Percentiles rank a stretch among this genome's conserved stretches.
These are phyloP conservation scores for Leccinum pachyderme DNA, from an alignment of 1,284 basidiomycete species.

Conservation along the genomic window DNA sequence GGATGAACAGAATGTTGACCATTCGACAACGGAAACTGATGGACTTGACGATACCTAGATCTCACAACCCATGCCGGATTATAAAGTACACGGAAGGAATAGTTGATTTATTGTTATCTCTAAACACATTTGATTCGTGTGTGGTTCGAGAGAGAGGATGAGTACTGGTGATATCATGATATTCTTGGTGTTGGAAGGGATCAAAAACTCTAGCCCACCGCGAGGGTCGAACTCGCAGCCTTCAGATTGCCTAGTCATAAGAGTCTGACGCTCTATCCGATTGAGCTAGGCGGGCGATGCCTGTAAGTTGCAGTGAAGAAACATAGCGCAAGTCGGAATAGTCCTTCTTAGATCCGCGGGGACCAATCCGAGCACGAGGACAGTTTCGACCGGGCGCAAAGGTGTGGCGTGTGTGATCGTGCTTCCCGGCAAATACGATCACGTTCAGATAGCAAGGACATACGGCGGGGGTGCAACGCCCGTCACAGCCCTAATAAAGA, in stretches of 20 bases:
- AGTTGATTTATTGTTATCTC: slow-evolving; percentile 28
- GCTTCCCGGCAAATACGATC: slow-evolving; percentile 13
- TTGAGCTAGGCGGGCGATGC: slow-evolving; percentile 74
- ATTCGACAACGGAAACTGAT: slow-evolving; percentile 18
- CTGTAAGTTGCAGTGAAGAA: not conserved
- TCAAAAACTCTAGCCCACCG: slow-evolving; percentile 56
- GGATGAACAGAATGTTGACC: slow-evolving; percentile 45
- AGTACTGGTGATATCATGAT: not conserved
- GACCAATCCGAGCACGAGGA: slow-evolving; percentile 6
- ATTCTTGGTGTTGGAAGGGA: not conserved
- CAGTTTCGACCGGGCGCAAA: slow-evolving; percentile 22
- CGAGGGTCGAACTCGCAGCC: slow-evolving; percentile 91
- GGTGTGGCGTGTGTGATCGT: slow-evolving; percentile 22
- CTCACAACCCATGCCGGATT: slow-evolving; percentile 2
- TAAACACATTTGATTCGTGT: not conserved
- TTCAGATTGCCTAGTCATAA: slow-evolving; percentile 59
- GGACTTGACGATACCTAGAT: slow-evolving; percentile 21
- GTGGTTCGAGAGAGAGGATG: not conserved
- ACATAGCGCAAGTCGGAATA: not conserved
- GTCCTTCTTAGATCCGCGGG: not conserved
- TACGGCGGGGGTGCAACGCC: slow-evolving; percentile 17
- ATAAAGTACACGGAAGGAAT: slow-evolving; percentile 13
- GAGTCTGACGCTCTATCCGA: slow-evolving; percentile 86
- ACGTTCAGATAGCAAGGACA: not conserved
- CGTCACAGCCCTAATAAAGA: slow-evolving; percentile 16